These are phyloP conservation scores for Ustilago sp. DNA, from an alignment of 1,284 basidiomycete genomes.

Conservation along the genomic window DNA sequence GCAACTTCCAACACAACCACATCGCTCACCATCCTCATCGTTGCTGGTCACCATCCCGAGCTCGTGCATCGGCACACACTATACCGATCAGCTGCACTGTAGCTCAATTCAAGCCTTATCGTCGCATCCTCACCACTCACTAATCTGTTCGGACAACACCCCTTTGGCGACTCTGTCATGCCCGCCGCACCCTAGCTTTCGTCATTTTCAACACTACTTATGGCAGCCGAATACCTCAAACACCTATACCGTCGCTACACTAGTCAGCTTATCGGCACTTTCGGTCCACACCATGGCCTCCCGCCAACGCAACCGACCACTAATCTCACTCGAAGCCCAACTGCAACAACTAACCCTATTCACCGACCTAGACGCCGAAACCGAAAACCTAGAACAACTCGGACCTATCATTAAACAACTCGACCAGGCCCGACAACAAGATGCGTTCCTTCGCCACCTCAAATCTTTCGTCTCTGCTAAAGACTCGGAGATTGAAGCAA, in stretches of 20 bases:
- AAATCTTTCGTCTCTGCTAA: conserved; percentile 89
- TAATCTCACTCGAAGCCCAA: conserved; percentile 67
- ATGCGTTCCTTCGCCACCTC: conserved; percentile 87
- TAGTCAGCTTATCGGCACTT: neutral
- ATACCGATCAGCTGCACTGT: neutral
- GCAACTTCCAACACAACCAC: too few relatives aligned
- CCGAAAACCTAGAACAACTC: conserved; percentile 68
- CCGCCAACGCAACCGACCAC: conserved; percentile 46
- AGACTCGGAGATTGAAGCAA: conserved; percentile 93
- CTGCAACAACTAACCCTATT: conserved; percentile 68
- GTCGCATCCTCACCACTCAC: too few relatives aligned
- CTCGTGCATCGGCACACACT: neutral
- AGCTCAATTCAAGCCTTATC: neutral
- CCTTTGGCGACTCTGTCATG: too few relatives aligned
- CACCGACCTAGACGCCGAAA: conserved; percentile 61
- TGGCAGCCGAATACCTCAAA: neutral
- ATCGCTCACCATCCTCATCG: too few relatives aligned
- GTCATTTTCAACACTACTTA: too few relatives aligned
- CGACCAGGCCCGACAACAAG: conserved; percentile 88
- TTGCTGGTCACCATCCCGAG: too few relatives aligned
- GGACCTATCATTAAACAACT: conserved; percentile 73
- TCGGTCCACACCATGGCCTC: conserved; percentile 33
- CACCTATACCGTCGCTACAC: neutral
- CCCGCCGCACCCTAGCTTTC: too few relatives aligned
- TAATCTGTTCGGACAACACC: too few relatives aligned